Percentiles rank a stretch among this genome's conserved stretches.
phyloP scores from a whole-genome alignment of 1,284 basidiomycete species.

The Taiwanofungus camphoratus region DNA sequence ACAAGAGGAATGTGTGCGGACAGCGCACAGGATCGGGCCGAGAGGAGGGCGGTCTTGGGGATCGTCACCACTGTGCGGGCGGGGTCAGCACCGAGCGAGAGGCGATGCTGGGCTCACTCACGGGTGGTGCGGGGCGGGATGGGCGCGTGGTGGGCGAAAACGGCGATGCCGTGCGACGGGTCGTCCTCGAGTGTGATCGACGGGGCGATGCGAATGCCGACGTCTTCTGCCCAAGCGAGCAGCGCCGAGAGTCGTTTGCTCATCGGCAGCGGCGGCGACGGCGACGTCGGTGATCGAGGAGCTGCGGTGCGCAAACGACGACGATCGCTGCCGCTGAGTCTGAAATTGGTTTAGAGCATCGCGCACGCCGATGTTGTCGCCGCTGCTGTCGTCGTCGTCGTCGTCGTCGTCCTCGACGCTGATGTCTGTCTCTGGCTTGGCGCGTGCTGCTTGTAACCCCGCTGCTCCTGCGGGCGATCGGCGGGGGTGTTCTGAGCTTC shows the following conservation, averaged over 20 bases:
- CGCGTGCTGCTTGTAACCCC: too few species aligned
- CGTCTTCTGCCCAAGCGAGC: not conserved
- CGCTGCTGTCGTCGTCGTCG: too few species aligned
- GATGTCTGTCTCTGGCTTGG: too few species aligned
- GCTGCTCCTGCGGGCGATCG: too few species aligned
- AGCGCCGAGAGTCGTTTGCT: not conserved
- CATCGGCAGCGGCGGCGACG: too few species aligned
- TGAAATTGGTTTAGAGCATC: too few species aligned
- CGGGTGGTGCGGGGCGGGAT: not conserved
- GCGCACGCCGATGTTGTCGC: too few species aligned
- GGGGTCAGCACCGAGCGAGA: not conserved
- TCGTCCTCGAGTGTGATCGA: not conserved
- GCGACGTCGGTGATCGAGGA: too few species aligned
- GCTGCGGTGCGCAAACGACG: too few species aligned
- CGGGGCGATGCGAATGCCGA: not conserved
- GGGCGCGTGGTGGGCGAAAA: not conserved
- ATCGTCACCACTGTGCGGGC: conserved; percentile 57
- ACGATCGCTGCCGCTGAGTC: too few species aligned
- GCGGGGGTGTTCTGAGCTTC: too few species aligned
- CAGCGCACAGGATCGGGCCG: conserved; percentile 46
- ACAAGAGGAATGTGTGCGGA: conserved; percentile 31
- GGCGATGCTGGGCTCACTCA: not conserved
- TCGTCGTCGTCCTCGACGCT: too few species aligned
- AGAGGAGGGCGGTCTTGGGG: conserved; percentile 60
- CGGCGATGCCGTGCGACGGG: not conserved